Evolutionary conservation across 2,329 filamentous ascomycete genomes (phyloP).

Genomic region (Botrytis porri): DNA sequence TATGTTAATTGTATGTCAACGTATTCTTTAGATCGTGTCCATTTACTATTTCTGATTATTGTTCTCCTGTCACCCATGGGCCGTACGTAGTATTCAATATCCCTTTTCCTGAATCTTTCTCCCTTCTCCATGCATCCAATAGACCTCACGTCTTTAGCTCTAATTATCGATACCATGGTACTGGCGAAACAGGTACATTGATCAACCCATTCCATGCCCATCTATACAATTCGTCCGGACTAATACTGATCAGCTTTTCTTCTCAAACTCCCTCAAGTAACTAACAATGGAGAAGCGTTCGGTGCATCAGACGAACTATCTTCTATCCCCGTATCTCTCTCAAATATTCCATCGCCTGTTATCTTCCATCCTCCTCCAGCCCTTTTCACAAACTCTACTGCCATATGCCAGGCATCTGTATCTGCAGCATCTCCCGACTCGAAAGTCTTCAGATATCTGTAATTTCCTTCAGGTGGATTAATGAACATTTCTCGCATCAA

Average conservation of each 20-base stretch:
- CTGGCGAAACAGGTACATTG: conserved; percentile 31
- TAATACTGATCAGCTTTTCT: conserved; percentile 23
- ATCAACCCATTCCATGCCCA: conserved; percentile 35
- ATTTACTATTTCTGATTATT: background rate
- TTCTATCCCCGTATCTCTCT: conserved; percentile 31
- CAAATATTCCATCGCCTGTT: conserved; percentile 47
- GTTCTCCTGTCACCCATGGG: background rate
- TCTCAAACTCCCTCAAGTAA: conserved; percentile 22
- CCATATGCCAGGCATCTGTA: conserved; percentile 47
- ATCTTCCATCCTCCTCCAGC: conserved; percentile 45
- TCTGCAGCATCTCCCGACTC: conserved; percentile 50
- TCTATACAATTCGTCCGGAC: conserved; percentile 29
- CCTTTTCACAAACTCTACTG: conserved; percentile 43
- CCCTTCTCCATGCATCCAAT: background rate
- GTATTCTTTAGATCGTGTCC: background rate
- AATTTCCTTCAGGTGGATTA: conserved; percentile 39
- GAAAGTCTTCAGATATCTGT: conserved; percentile 46
- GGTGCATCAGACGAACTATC: background rate
- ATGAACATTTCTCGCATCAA: conserved; percentile 36
- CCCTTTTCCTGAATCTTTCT: background rate
- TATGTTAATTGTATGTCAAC: too few species aligned
- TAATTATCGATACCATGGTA: conserved; percentile 25
- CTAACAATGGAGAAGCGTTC: conserved; percentile 30
- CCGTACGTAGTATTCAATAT: background rate
- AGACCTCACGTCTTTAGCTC: background rate